Percentiles rank a stretch among this genome's conserved stretches.
phyloP scores from a whole-genome alignment of 805 yeast species.

The Saccharomycopsis olivae region DNA sequence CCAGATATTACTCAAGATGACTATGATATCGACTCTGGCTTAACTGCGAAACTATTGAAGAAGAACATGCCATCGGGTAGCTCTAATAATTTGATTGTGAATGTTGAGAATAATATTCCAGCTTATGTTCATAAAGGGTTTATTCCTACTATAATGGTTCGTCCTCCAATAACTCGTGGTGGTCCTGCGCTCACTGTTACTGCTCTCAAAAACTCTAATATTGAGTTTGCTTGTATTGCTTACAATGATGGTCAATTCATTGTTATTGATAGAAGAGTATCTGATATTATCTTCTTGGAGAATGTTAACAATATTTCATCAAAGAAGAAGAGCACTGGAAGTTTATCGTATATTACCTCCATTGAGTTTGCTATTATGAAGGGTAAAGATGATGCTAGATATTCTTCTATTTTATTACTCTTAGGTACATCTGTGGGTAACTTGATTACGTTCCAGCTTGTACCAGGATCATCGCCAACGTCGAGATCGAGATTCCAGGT shows the following conservation, averaged over 20 bases:
- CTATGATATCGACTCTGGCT: slow-evolving; percentile 12
- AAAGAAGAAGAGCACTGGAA: slow-evolving; percentile 20
- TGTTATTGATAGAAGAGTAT: slow-evolving; percentile 71
- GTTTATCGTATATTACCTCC: slow-evolving; percentile 34
- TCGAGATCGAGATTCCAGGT: slow-evolving; percentile 38
- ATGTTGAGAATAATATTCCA: slow-evolving; percentile 28
- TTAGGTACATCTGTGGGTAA: slow-evolving; percentile 78
- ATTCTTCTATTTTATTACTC: slow-evolving; percentile 58
- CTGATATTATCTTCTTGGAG: slow-evolving; percentile 43
- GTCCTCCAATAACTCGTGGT: slow-evolving; percentile 27
- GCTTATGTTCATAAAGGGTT: slow-evolving; percentile 45
- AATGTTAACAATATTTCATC: slow-evolving; percentile 24
- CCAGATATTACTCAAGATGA: slow-evolving; percentile 25
- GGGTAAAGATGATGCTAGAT: slow-evolving; percentile 47
- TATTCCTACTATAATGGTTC: slow-evolving; percentile 41
- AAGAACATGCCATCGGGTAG: neutral
- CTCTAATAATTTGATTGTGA: slow-evolving; percentile 11
- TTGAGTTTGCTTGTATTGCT: slow-evolving; percentile 70
- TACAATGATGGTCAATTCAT: slow-evolving; percentile 65
- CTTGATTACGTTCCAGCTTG: slow-evolving; percentile 48
- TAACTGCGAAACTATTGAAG: neutral
- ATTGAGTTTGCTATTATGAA: slow-evolving; percentile 69
- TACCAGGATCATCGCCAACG: slow-evolving; percentile 46
- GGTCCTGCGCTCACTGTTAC: slow-evolving; percentile 36
- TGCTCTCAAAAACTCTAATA: slow-evolving; percentile 53